A percentile compares a stretch with the other conserved stretches of the same genome.
Conservation (phyloP, 495 filamentous ascomycete species). For the Opeltia flavorubescens region DNA sequence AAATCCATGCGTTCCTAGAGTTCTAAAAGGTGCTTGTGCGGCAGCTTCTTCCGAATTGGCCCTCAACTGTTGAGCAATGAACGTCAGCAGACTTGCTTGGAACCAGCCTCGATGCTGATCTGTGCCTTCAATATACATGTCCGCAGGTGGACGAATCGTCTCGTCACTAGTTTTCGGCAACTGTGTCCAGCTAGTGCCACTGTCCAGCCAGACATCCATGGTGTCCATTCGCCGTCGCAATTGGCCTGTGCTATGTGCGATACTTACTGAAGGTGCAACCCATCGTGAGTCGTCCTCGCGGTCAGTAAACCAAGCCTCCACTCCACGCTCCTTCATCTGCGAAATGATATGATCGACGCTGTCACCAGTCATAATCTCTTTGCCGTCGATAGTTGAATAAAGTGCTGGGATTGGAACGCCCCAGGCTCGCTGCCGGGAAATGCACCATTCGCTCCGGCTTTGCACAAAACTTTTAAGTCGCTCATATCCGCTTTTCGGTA, state of each 20-base stretch:
- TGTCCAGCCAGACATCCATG: constrained; percentile 99
- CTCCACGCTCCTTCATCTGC: constrained; percentile 60
- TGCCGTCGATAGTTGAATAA: constrained; percentile 51
- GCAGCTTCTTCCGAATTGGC: constrained; percentile 17
- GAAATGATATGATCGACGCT: constrained; percentile 75
- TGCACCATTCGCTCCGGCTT: constrained; percentile 91
- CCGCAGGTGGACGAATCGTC: constrained; percentile 37
- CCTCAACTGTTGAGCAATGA: constrained; percentile 44
- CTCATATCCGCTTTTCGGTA: constrained; percentile 55
- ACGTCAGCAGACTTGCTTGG: constrained; percentile 92
- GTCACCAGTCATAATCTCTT: constrained; percentile 60
- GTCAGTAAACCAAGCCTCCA: constrained; percentile 90
- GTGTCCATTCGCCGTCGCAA: constrained; percentile 81
- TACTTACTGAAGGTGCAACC: constrained; percentile 44
- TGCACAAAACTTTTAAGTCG: constrained; percentile 73
- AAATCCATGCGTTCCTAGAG: constrained; percentile 88
- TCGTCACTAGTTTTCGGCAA: constrained; percentile 29
- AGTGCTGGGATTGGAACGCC: constrained; percentile 90
- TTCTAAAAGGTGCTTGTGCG: constrained; percentile 55
- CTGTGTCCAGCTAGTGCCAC: constrained; percentile 83
- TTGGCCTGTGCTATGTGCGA: constrained; percentile 19
- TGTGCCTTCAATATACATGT: constrained; percentile 84
- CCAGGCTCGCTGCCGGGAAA: constrained; percentile 95
- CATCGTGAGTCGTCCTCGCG: constrained; percentile 55
- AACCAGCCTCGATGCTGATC: constrained; percentile 99